Conservation (phyloP, 1,284 basidiomycete genomes). For the Rhodotorula sp. region DNA sequence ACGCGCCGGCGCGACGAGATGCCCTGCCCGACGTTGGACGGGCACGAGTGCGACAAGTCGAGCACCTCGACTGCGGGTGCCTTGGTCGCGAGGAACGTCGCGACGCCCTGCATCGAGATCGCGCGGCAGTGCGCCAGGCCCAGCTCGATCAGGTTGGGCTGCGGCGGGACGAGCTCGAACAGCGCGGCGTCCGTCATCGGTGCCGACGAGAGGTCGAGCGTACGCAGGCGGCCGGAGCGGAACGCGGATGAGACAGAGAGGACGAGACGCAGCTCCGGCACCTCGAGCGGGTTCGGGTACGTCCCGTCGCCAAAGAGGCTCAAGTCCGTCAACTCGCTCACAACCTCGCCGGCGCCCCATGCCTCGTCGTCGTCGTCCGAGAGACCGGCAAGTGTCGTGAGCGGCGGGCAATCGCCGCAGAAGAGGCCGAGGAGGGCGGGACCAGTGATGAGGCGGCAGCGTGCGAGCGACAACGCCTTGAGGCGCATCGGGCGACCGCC, state of each 20-base stretch:
- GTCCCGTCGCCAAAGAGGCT: conserved; percentile 87
- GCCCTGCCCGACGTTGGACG: conserved; percentile 44
- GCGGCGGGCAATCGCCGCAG: conserved; percentile 40
- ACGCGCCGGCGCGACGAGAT: conserved; percentile 44
- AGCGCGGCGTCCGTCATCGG: conserved; percentile 66
- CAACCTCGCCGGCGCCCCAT: conserved; percentile 40
- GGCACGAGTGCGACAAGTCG: conserved; percentile 77
- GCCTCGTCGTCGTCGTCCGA: conserved; percentile 30
- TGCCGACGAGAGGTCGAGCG: conserved; percentile 86
- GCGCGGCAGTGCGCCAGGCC: conserved; percentile 81
- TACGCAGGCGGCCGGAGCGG: conserved; percentile 70
- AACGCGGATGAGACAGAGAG: conserved; percentile 79
- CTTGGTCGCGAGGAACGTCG: conserved; percentile 68
- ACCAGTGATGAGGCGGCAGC: conserved; percentile 80
- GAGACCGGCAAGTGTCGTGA: conserved; percentile 35
- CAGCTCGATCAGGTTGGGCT: conserved; percentile 77
- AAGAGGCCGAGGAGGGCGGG: conserved; percentile 72
- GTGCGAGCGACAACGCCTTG: conserved; percentile 78
- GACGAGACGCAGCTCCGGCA: conserved; percentile 68
- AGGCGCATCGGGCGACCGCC: conserved; percentile 56
- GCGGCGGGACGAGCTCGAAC: conserved; percentile 60
- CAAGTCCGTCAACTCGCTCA: conserved; percentile 35
- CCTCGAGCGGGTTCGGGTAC: conserved; percentile 74
- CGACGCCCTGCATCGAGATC: conserved; percentile 67
- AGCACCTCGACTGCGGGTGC: conserved; percentile 82